These are phyloP conservation scores for Stentor roeselii DNA, from an alignment of 73 alveolate genomes.

Conservation along the genomic window DNA sequence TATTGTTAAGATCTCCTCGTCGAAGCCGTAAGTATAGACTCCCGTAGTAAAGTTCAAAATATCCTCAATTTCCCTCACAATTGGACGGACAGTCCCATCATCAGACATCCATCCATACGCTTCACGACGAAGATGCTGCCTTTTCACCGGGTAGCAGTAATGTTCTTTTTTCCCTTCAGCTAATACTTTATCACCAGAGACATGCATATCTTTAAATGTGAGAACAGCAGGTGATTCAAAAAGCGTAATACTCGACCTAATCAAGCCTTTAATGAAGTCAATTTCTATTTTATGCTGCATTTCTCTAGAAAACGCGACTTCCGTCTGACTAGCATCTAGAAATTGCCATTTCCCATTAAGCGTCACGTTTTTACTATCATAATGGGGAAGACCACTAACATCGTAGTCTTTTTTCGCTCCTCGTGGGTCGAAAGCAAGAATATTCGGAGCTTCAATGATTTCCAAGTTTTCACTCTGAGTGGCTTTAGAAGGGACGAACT, in stretches of 20 bases:
- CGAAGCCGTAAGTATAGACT: not conserved
- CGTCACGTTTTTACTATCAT: not conserved
- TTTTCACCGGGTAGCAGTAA: not conserved
- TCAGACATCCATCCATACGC: not conserved
- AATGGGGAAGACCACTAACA: not conserved
- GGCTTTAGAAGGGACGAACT: not conserved
- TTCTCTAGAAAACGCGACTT: not conserved
- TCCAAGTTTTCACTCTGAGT: not conserved
- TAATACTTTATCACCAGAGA: not conserved
- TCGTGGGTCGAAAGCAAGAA: not conserved
- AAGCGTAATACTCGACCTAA: not conserved
- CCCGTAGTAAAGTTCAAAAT: conserved; percentile 20
- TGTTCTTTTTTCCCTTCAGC: not conserved
- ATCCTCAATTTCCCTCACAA: conserved; percentile 15
- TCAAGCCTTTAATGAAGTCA: not conserved
- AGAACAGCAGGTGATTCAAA: not conserved
- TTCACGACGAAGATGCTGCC: not conserved
- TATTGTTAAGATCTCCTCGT: not conserved
- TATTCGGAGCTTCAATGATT: not conserved
- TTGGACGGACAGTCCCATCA: conserved; percentile 13
- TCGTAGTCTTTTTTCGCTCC: not conserved
- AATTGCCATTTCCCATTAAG: not conserved
- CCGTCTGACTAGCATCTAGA: not conserved
- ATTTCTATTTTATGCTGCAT: not conserved
- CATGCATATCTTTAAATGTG: not conserved